Evolutionary conservation across 805 yeast genomes (phyloP).

Genomic region (Yamadazyma kitorensis): DNA sequence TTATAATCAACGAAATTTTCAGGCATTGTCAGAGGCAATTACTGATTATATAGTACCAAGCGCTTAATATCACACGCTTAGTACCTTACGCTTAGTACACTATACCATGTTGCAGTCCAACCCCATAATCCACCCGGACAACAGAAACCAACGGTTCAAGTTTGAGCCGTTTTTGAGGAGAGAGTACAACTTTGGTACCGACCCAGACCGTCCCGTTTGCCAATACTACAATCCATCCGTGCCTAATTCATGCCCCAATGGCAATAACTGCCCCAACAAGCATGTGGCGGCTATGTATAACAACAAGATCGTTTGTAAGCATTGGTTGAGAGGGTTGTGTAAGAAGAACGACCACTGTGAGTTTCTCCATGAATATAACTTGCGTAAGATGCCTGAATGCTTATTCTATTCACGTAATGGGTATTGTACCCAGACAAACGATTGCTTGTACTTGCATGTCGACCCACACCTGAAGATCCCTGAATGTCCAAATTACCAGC

Average conservation of each 20-base stretch:
- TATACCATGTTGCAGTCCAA: slow-evolving; percentile 33
- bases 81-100: neutral
- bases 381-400: slow-evolving; percentile 96
- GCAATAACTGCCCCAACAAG: slow-evolving; percentile 80
- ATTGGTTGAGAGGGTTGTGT: slow-evolving; percentile 96
- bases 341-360: slow-evolving; percentile 97
- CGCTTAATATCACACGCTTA: neutral
- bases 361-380: slow-evolving; percentile 89
- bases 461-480: slow-evolving; percentile 90
- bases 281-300: slow-evolving; percentile 59
- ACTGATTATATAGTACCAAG: too few relatives aligned
- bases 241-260: slow-evolving; percentile 77
- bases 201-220: slow-evolving; percentile 89
- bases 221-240: slow-evolving; percentile 56
- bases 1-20: too few relatives aligned
- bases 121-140: slow-evolving; percentile 41
- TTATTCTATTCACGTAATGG: slow-evolving; percentile 80
- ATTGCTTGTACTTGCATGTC: slow-evolving; percentile 87
- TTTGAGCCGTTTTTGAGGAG: slow-evolving; percentile 81
- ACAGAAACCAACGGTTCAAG: slow-evolving; percentile 42
- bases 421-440: slow-evolving; percentile 88
- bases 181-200: slow-evolving; percentile 78
- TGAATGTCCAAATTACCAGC: slow-evolving; percentile 75
- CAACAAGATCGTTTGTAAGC: slow-evolving; percentile 84
- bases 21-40: too few relatives aligned